Evolutionary conservation across 805 yeast genomes (phyloP).

Genomic region (Sugiyamaella chiloensis): DNA sequence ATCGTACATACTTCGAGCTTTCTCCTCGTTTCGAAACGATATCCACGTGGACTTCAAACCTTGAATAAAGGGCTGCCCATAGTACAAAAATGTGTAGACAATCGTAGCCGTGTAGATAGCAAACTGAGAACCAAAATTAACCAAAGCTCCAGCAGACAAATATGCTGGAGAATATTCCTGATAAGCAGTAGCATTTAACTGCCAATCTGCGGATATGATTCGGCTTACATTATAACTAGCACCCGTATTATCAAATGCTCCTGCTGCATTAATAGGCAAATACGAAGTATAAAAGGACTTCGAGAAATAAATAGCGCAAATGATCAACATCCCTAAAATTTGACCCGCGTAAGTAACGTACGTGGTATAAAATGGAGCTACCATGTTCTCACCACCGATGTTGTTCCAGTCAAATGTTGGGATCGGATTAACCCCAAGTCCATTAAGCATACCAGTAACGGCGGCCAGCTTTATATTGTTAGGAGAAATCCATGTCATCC

Average conservation of each 20-base stretch:
- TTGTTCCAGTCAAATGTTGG: conserved; percentile 47
- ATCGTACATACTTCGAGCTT: conserved; percentile 11
- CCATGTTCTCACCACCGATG: conserved; percentile 35
- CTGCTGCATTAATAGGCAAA: conserved; percentile 57
- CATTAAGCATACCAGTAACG: conserved; percentile 57
- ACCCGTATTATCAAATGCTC: conserved; percentile 53
- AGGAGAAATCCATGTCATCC: conserved; percentile 57
- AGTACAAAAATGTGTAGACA: conserved; percentile 34
- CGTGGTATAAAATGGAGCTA: conserved; percentile 44
- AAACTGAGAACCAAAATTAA: conserved; percentile 53
- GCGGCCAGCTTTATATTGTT: conserved; percentile 57
- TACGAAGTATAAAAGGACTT: conserved; percentile 59
- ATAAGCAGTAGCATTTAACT: conserved; percentile 47
- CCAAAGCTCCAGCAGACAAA: conserved; percentile 48
- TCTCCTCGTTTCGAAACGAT: conserved; percentile 33
- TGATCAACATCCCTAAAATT: conserved; percentile 44
- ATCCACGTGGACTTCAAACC: conserved; percentile 13
- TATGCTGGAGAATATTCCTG: conserved; percentile 65
- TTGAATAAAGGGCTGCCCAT: conserved; percentile 13
- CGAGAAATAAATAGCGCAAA: conserved; percentile 42
- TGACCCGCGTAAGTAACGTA: conserved; percentile 39
- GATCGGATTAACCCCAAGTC: conserved; percentile 45
- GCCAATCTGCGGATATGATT: conserved; percentile 40
- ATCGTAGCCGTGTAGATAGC: conserved; percentile 55
- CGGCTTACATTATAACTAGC: conserved; percentile 45